Evolutionary conservation across 306 rosid species (phyloP).

Genomic region (Erythrophleum fordii): DNA sequence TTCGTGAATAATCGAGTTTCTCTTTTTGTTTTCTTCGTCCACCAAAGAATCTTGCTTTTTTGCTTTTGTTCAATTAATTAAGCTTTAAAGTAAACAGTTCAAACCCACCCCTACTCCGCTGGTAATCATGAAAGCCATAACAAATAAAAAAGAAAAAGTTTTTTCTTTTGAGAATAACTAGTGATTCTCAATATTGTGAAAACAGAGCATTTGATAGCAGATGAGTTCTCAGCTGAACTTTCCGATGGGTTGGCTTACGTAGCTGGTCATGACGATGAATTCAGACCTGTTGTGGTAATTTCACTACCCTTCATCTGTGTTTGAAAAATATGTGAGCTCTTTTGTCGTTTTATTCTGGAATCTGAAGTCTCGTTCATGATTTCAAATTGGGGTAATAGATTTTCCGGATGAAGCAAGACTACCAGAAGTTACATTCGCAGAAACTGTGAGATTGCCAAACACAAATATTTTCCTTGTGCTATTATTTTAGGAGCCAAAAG

Average conservation of each 20-base stretch:
- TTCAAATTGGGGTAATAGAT: conserved; percentile 57
- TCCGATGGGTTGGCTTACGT: conserved; percentile 93
- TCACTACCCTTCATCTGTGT: not conserved
- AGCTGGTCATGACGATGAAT: conserved; percentile 91
- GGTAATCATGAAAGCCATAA: conserved; percentile 59
- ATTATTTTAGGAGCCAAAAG: not conserved
- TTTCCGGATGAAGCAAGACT: conserved; percentile 93
- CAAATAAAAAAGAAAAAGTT: not conserved
- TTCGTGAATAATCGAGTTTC: conserved; percentile 24
- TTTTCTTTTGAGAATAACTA: not conserved
- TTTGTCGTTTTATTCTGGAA: not conserved
- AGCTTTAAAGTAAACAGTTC: conserved; percentile 50
- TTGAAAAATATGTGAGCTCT: not conserved
- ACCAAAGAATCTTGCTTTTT: conserved; percentile 74
- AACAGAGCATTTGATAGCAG: conserved; percentile 85
- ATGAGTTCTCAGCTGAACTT: conserved; percentile 94
- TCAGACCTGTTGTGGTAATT: conserved; percentile 87
- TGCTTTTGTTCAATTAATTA: conserved; percentile 46
- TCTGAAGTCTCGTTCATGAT: not conserved
- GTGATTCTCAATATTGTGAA: conserved; percentile 15
- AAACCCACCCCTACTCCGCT: conserved; percentile 34
- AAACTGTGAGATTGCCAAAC: conserved; percentile 70
- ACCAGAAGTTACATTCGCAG: conserved; percentile 89
- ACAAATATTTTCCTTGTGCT: not conserved
- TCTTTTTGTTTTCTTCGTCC: conserved; percentile 50